Percentiles rank a stretch among this genome's conserved stretches.
These are phyloP conservation scores for Solanum corneliomulleri DNA, from an alignment of 257 asterid species.

Conservation along the genomic window DNA sequence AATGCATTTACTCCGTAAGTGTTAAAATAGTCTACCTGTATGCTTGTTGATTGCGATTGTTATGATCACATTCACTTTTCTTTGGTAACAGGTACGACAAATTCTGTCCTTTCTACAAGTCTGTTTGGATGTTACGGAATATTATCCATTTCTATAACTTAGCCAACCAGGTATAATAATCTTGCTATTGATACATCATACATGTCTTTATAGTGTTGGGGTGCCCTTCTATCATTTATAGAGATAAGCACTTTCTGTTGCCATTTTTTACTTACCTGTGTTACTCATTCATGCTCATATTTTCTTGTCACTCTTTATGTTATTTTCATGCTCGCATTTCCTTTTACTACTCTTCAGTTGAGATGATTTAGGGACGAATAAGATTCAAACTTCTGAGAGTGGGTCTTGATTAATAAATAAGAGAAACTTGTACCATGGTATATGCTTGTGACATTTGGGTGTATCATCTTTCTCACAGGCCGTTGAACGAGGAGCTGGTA, in stretches of 20 bases:
- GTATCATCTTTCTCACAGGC: conserved; percentile 38
- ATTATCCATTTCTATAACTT: conserved; percentile 84
- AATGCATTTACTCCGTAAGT: conserved; percentile 94
- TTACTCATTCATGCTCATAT: background rate
- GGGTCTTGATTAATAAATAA: background rate
- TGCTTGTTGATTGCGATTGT: background rate
- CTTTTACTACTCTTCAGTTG: background rate
- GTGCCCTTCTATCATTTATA: background rate
- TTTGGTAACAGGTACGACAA: conserved; percentile 65
- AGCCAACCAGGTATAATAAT: conserved; percentile 79
- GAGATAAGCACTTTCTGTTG: background rate
- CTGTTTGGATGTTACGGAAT: conserved; percentile 99
- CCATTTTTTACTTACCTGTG: background rate
- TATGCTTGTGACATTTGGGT: background rate
- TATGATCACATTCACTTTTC: background rate
- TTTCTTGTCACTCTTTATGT: background rate
- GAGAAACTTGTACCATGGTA: background rate
- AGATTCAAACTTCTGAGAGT: background rate
- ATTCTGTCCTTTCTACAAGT: conserved; percentile 93
- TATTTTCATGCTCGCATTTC: background rate
- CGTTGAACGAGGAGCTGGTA: conserved; percentile 92
- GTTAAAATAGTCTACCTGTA: background rate
- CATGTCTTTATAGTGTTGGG: background rate
- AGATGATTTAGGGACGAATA: background rate
- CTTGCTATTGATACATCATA: background rate